phyloP scores from a whole-genome alignment of 352 stramenopile species.

The Vaucheria bursata region DNA sequence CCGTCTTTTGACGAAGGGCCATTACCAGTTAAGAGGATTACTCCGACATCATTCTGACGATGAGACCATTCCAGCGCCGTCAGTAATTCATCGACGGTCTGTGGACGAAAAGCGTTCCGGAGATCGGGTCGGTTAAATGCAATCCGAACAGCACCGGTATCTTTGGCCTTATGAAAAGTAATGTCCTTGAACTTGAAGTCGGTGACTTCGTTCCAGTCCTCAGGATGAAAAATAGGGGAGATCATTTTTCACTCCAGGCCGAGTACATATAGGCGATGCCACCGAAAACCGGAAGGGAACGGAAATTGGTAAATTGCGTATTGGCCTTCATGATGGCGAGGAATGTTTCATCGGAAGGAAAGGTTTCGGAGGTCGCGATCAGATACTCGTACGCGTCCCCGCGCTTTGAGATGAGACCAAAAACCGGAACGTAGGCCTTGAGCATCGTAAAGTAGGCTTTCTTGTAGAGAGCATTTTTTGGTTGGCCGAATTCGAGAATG shows the following conservation, averaged over 20 bases:
- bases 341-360: neutral
- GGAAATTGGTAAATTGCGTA: too few species aligned
- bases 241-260: neutral
- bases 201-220: neutral
- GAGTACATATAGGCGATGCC: too few species aligned
- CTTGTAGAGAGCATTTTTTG: neutral
- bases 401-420: neutral
- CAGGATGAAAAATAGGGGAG: neutral
- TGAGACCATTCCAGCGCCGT: neutral
- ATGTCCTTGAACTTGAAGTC: neutral
- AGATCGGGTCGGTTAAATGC: neutral
- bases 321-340: neutral
- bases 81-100: neutral
- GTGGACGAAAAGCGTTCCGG: conserved; percentile 1
- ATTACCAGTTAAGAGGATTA: neutral
- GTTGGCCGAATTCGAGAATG: neutral
- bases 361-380: neutral
- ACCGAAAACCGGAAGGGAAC: too few species aligned
- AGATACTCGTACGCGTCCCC: neutral
- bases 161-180: neutral
- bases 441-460: neutral
- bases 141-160: neutral
- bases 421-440: neutral
- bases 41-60: neutral
- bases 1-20: neutral